Evolutionary conservation across 768 basidiomycete species (phyloP).

Genomic region (Mycena pura): DNA sequence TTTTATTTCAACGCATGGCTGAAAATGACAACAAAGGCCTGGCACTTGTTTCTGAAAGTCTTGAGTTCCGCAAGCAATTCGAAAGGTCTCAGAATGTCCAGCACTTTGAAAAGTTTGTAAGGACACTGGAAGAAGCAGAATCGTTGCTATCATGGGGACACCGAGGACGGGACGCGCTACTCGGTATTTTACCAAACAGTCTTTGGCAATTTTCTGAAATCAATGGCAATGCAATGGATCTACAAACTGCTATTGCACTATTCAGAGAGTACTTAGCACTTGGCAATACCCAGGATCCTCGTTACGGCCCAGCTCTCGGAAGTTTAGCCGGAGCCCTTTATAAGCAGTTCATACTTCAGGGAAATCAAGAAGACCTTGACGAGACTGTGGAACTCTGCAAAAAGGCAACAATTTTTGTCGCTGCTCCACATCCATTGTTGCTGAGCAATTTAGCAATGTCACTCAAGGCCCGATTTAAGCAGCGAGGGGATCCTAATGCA

Average conservation of each 20-base stretch:
- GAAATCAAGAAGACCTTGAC: constrained; percentile 29
- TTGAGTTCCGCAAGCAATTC: background rate
- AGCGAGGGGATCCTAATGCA: no score
- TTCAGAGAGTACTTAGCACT: background rate
- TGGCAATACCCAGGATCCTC: background rate
- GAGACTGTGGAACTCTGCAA: constrained; percentile 31
- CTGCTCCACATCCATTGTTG: constrained; percentile 18
- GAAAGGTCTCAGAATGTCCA: background rate
- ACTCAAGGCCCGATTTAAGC: no score
- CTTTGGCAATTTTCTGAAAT: background rate
- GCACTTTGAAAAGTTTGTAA: background rate
- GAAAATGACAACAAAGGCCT: background rate
- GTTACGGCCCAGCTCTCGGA: background rate
- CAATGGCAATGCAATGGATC: background rate
- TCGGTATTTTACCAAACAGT: background rate
- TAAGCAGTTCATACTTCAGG: constrained; percentile 15
- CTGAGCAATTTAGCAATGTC: no score
- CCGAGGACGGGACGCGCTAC: background rate
- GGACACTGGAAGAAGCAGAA: background rate
- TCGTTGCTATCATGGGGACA: background rate
- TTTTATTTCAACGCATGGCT: background rate
- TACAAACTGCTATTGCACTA: constrained; percentile 7
- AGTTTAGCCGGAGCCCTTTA: background rate
- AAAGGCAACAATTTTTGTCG: constrained; percentile 31
- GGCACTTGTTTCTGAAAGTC: background rate